Base-by-base conservation (phyloP, 2,329 filamentous ascomycete genomes). In the Amauroascus verrucosus region DNA sequence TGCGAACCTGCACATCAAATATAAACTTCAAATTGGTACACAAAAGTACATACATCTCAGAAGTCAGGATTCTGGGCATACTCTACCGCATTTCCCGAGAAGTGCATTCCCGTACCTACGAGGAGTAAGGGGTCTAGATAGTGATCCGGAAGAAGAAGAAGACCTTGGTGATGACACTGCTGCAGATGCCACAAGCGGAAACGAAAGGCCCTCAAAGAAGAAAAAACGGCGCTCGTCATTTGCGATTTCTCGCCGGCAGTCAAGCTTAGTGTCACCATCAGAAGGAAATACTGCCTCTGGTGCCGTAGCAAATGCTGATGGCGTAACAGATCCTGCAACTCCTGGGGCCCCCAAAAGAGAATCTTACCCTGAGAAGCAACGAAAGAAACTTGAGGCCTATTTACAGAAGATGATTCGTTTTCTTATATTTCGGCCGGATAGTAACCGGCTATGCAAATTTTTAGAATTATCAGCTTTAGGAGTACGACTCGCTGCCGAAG, bases 371-470 rank as follows among this genome's bases (percentile, higher is more conserved):
- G 88, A 94, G 61, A 83, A 81, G 57, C 90, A 96, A 69, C 81
- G 91, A 54, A 85, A 83, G 62, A 88, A 87, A 65, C 75, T 98
- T 30, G 93, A 97, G 66, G 82, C 83, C 47, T 98, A 98, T 66
- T 74, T 98, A 18, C 88, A 91, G 59, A 86, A 91, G 63, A 88
- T 97, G 83, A 91, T 97, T 56, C 83, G 88, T 52, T 97, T 91
- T 80, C 82, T 98, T 62, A 97, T 98, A 70, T 98, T 98, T 72
- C 82, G 91, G 44, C 84, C 93, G 6, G 91, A 97, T 69, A 96
- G 89, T 71, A 97, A 96, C 64, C 83, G 93, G 8, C 76, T 98
- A 3, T 98, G 93, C 72, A 93, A 94, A 59, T 98, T 98, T 67
- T 75, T 98, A 1, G 93, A 98, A 67, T 75, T 98, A 7, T 98